Evolutionary conservation across 176 grass and related monocot species (phyloP).

Genomic region (Pharus latifolius): DNA sequence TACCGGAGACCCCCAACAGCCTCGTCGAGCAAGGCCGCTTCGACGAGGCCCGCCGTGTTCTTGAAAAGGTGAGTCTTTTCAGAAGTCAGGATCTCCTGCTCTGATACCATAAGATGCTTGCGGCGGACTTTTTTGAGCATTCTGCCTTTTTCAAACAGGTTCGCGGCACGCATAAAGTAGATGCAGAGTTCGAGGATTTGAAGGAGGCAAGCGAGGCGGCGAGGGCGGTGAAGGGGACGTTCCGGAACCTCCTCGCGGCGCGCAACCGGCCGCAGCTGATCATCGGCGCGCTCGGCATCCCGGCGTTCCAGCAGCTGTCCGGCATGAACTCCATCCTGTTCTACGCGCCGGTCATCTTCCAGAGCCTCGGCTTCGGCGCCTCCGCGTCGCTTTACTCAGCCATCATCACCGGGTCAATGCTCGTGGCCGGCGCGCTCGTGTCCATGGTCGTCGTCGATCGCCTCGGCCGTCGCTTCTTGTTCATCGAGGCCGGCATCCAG

Average conservation of each 20-base stretch:
- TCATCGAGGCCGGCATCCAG: slow-evolving; percentile 83
- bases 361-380: slow-evolving; percentile 70
- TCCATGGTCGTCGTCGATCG: slow-evolving; percentile 84
- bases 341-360: slow-evolving; percentile 92
- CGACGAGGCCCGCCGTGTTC: slow-evolving; percentile 50
- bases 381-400: slow-evolving; percentile 66
- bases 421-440: slow-evolving; percentile 67
- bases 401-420: slow-evolving; percentile 88
- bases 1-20: slow-evolving; percentile 94
- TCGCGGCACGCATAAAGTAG: slow-evolving; percentile 72
- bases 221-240: slow-evolving; percentile 37
- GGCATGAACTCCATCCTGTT: slow-evolving; percentile 94
- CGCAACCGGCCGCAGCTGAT: slow-evolving; percentile 83
- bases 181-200: slow-evolving; percentile 89
- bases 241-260: slow-evolving; percentile 59
- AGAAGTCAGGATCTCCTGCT: too few species aligned
- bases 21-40: slow-evolving; percentile 62
- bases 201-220: slow-evolving; percentile 80
- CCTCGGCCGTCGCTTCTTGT: slow-evolving; percentile 65
- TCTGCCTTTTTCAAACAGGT: too few species aligned
- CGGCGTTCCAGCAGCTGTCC: slow-evolving; percentile 92
- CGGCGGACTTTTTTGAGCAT: too few species aligned
- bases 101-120: too few species aligned
- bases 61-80: slow-evolving; percentile 95
- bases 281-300: slow-evolving; percentile 82